Evolutionary conservation across 139 green algal species (phyloP), one percentile per base, ranked within the genome.

Genomic region (Chlorella sp.): DNA sequence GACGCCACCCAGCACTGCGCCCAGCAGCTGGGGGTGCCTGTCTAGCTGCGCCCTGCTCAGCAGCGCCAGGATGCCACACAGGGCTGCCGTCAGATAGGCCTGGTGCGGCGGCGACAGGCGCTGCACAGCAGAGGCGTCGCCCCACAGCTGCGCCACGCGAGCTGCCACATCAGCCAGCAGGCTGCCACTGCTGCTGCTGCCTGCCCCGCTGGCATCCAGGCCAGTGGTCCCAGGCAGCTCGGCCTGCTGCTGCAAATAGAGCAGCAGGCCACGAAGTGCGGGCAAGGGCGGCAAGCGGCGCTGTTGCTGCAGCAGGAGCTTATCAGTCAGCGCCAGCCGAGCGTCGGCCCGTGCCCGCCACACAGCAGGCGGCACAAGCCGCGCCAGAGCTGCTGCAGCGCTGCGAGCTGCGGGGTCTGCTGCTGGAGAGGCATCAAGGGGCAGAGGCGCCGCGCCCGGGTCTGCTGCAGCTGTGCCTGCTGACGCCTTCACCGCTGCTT

Each of bases 31-130:
- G 17, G 86, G 85, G 22, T 68, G 81, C 26, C 62, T 58, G 7
- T 88, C 80, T 81, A 91, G 77, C 82, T 65, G 54, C 69, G 28
- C 46, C 43, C 41, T 75, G 32, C 38, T 43, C 46, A 92, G 41
- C 48, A 84, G 70, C 34, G 72, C 36, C 60, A 90, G 76, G 38
- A 41, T 16, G 38, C 43, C 60, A 28, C 51, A 44, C 36, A 91
- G 88, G 9, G 83, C 88, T 28, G 81, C 76, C 16, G 84, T 91
- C 8, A 94, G 84, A 84, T 89, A 95, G 28, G 90, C 92, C 84
- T 95, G 92, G 46, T 90, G 89, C 30, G 80, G 82, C 7, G 89
- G 24, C 13, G 89, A 30, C 30, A 91, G 73, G 16, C 82, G 73
- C 26, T 79, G 80, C n/a, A 90, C 86, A 0, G 84, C 75, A 14